Evolutionary conservation across 345 rosid species (phyloP).

Genomic region (Nephelium lappaceum): DNA sequence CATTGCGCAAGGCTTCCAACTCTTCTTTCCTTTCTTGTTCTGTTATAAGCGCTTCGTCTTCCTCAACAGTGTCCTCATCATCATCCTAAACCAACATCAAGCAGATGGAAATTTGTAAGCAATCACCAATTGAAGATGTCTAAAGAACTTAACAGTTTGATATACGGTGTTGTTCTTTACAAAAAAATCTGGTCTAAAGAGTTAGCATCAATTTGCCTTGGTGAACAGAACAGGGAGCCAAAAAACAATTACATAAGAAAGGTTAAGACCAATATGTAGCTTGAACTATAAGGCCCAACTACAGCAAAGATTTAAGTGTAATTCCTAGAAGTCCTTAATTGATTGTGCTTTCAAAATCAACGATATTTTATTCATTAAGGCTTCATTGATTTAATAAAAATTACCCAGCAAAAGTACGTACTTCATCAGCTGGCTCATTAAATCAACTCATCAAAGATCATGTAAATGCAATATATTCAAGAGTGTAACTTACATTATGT

Average conservation of each 20-base stretch:
- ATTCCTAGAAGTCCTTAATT: background rate
- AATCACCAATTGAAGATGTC: background rate
- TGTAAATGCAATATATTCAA: background rate
- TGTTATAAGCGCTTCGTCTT: constrained; percentile 89
- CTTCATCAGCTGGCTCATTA: constrained; percentile 8
- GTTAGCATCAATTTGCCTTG: background rate
- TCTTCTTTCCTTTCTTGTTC: constrained; percentile 89
- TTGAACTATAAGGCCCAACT: constrained; percentile 5
- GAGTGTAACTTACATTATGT: background rate
- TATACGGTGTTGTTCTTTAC: background rate
- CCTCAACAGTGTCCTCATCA: constrained; percentile 92
- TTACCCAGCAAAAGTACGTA: background rate
- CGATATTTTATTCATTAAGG: background rate
- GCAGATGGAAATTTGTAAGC: constrained; percentile 1
- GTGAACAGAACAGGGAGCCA: background rate
- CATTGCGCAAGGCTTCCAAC: constrained; percentile 79
- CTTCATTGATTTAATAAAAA: background rate
- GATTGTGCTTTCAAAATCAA: background rate
- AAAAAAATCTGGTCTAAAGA: background rate
- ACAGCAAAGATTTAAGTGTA: background rate
- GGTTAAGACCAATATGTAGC: background rate
- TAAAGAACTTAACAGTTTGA: background rate
- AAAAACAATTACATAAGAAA: background rate
- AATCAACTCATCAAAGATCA: background rate
- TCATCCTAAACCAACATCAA: constrained; percentile 80